Evolutionary conservation across 2,329 filamentous ascomycete species (phyloP).

Genomic region (Cytospora schulzeri): DNA sequence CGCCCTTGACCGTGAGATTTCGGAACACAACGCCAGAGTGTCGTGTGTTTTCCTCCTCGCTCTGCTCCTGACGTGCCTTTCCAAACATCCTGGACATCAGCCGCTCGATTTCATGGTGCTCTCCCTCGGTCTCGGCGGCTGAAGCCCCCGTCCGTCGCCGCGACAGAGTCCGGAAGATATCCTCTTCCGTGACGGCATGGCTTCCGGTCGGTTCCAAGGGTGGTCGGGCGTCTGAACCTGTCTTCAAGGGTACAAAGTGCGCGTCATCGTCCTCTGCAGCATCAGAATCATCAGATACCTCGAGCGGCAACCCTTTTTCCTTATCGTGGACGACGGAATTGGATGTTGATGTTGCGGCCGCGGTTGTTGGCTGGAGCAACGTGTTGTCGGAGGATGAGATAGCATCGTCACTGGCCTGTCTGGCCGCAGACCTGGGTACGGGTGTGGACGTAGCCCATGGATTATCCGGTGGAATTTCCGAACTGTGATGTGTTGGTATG

Average conservation of each 20-base stretch:
- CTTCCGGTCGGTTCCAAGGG: background rate
- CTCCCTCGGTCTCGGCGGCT: slow-evolving; percentile 36
- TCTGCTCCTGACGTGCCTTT: slow-evolving; percentile 61
- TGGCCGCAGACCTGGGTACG: background rate
- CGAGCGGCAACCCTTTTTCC: background rate
- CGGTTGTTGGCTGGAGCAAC: background rate
- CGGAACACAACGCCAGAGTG: slow-evolving; percentile 73
- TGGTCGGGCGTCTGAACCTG: slow-evolving; percentile 1
- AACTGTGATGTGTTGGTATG: background rate
- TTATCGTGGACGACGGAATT: background rate
- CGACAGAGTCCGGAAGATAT: slow-evolving; percentile 52
- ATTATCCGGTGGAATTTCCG: background rate
- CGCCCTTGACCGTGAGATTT: slow-evolving; percentile 69
- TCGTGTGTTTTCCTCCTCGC: slow-evolving; percentile 69
- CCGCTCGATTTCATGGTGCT: slow-evolving; percentile 57
- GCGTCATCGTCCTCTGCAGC: background rate
- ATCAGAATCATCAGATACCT: slow-evolving; percentile 8
- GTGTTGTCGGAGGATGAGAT: slow-evolving; percentile 10
- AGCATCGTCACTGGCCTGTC: background rate
- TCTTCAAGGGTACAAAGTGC: slow-evolving; percentile 8
- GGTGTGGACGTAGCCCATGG: background rate
- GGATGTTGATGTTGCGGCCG: background rate
- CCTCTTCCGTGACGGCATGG: slow-evolving; percentile 47
- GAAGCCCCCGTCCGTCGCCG: slow-evolving; percentile 48
- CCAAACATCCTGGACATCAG: slow-evolving; percentile 75